Conservation (phyloP, 106 monocot genomes). For the Apostasia shenzhenica region DNA sequence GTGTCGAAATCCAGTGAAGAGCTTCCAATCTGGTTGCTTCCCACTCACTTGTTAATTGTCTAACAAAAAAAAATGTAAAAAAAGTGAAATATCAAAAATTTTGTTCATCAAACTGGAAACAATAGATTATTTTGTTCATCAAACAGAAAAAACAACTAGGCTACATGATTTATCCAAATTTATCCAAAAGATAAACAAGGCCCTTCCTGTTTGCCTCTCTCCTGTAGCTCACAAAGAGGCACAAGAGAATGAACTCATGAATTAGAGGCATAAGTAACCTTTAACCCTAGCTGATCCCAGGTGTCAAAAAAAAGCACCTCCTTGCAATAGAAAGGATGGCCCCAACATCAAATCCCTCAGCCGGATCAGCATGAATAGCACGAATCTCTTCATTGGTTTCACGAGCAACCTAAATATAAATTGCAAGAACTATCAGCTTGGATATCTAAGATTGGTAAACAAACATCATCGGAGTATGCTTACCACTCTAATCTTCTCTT, state of each 20-base stretch:
- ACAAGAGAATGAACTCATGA: constrained; percentile 15
- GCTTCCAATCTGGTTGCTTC: constrained; percentile 92
- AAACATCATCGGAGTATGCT: neutral
- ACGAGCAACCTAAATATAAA: constrained; percentile 58
- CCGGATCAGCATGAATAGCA: constrained; percentile 58
- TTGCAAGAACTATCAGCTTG: neutral
- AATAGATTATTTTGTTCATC: neutral
- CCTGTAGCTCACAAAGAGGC: constrained; percentile 8
- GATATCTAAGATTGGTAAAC: neutral
- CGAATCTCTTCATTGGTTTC: constrained; percentile 99
- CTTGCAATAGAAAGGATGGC: constrained; percentile 78
- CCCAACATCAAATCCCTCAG: constrained; percentile 79
- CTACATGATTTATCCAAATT: neutral
- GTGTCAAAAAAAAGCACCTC: constrained; percentile 43
- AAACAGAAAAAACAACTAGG: neutral
- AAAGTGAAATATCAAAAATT: neutral
- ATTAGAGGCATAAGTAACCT: constrained; percentile 24
- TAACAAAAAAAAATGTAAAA: constrained; percentile 17
- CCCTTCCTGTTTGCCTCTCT: neutral
- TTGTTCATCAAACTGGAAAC: neutral
- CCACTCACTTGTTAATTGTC: constrained; percentile 81
- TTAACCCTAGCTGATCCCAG: constrained; percentile 24
- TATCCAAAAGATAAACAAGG: neutral
- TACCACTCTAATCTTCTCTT: constrained; percentile 73
- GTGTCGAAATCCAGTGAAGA: constrained; percentile 71